Percentiles rank a stretch among this genome's conserved stretches.
Evolutionary conservation across 129 eudicot species (phyloP).

Genomic region (Saposhnikovia divaricata): DNA sequence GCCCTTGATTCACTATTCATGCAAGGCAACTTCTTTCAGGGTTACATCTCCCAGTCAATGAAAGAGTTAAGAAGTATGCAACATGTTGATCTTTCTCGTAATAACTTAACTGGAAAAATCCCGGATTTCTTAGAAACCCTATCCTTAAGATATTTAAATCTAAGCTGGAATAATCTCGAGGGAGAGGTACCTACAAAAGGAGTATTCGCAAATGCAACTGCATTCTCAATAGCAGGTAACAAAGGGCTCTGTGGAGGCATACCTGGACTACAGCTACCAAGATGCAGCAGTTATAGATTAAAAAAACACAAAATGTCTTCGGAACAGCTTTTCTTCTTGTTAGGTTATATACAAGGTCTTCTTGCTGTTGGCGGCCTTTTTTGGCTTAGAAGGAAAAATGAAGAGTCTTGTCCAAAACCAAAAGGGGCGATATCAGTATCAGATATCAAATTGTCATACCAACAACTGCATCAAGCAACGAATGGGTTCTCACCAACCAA

Average conservation of each 20-base stretch:
- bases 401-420: not conserved
- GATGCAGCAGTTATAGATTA: not conserved
- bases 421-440: not conserved
- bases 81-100: not conserved
- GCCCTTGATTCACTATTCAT: not conserved
- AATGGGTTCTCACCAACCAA: constrained; percentile 26
- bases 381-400: not conserved
- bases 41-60: not conserved
- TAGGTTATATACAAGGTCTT: not conserved
- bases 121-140: not conserved
- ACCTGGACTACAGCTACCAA: not conserved
- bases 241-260: constrained; percentile 5
- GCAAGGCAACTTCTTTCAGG: constrained; percentile 4
- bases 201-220: not conserved
- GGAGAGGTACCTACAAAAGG: not conserved
- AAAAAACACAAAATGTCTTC: not conserved
- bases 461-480: constrained; percentile 35
- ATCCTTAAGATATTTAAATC: not conserved
- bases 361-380: not conserved
- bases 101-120: constrained; percentile 3
- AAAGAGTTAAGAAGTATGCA: not conserved
- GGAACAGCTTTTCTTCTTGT: not conserved
- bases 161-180: constrained; percentile 8
- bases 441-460: constrained; percentile 22
- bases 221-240: constrained; percentile 8